Percentiles rank a stretch among this genome's conserved stretches.
These are phyloP conservation scores for Fraxinus albicans DNA, from an alignment of 305 asterid species.

Conservation along the genomic window DNA sequence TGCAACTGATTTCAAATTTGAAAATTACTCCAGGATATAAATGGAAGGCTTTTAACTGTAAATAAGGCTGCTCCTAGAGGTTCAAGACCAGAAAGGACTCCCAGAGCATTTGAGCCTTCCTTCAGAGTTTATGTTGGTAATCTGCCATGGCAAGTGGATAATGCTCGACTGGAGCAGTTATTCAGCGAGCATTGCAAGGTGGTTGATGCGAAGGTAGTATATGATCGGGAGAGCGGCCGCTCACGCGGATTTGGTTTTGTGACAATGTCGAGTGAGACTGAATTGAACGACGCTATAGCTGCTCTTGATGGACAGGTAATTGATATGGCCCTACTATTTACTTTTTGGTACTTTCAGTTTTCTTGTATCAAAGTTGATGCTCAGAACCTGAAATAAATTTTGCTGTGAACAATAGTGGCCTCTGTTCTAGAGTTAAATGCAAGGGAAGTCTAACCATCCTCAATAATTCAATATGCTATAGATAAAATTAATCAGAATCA, in stretches of 20 bases:
- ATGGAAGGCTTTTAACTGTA: constrained; percentile 78
- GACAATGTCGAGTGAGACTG: constrained; percentile 68
- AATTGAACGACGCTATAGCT: constrained; percentile 86
- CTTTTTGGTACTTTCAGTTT: not conserved
- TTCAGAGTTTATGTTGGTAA: constrained; percentile 83
- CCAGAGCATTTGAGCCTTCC: constrained; percentile 56
- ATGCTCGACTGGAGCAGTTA: constrained; percentile 63
- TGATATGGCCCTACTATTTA: constrained; percentile 11
- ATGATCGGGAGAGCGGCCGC: constrained; percentile 69
- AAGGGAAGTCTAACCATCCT: constrained; percentile 28
- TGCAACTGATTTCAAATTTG: constrained; percentile 10
- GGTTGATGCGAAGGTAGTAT: constrained; percentile 66
- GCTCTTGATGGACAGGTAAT: constrained; percentile 95
- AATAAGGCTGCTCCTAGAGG: constrained; percentile 93
- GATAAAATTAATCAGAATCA: not conserved
- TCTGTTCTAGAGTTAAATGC: not conserved
- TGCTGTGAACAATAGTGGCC: not conserved
- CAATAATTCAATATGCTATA: constrained; percentile 57
- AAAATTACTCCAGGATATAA: constrained; percentile 51
- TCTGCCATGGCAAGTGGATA: constrained; percentile 83
- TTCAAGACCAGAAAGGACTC: constrained; percentile 61
- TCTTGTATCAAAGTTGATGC: not conserved
- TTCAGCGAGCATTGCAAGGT: constrained; percentile 95
- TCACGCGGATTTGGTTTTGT: constrained; percentile 99
- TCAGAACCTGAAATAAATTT: not conserved